Base-by-base conservation (phyloP, 2,329 filamentous ascomycete species). In the Westerdykella aurantiaca region DNA sequence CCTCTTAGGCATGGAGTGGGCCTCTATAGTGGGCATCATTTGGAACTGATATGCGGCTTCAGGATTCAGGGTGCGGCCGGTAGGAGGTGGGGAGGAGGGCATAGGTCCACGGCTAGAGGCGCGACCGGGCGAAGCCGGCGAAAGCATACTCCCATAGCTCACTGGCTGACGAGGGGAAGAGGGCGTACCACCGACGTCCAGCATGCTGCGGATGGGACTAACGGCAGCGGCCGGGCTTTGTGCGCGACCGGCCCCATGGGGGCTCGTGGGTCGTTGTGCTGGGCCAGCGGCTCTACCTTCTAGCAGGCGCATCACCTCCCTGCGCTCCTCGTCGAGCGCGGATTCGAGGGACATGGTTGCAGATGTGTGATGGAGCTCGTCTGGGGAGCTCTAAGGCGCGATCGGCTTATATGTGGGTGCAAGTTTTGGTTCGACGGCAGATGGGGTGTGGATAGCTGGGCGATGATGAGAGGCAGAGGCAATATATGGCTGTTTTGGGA, bases 271-370 rank as follows among this genome's bases (percentile, higher is more conserved):
- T 34, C 60, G 59, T 37, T 54, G 44, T 12, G 50, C 43, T 39
- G 44, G 51, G 16, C 51, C 49, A 18, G 53, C 34, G 22, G 50
- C 51, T 31, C 69, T 71, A 37, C 75, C 76, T 63, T 85, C 82
- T 34, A 88, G 72, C 48, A 88, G 71, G 38, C 81, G 81, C 52
- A 88, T 72, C 33, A 89, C 82, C 68, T 88, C 85, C 50, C 76
- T 75, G 49, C 85, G 79, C 73, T 91, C 86, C 72, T 88, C 83
- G 61, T 89, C 86, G 50, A 89, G 74, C 52, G 83, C 80, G 39
- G 83, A 79, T 69, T 88, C 86, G 59, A 90, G 79, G 59, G 85
- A 88, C 83, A 88, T 88, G 16, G 42, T 53, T 40, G 50, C 43
- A 29, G 48, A 6, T 22, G 2, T 10, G 25, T 29, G 22, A 21